Percentiles rank a stretch among this genome's conserved stretches.
Conservation (phyloP, 108 stramenopile species). For the Cylindrotheca closterium region DNA sequence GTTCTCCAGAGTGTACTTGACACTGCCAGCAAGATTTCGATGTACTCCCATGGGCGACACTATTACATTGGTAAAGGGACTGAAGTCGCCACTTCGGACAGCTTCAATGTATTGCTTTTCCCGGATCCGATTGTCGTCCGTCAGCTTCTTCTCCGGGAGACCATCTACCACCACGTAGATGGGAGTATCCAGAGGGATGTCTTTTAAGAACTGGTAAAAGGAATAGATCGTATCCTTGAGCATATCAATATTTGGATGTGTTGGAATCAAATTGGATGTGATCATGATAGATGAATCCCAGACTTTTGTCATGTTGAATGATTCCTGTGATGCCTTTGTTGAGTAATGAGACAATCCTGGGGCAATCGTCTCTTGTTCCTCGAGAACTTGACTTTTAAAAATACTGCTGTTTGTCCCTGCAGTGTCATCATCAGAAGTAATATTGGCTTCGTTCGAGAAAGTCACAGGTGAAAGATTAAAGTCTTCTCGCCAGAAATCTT, state of each 20-base stretch:
- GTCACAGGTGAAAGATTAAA: too few relatives aligned
- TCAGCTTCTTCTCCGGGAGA: not conserved
- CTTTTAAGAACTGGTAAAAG: not conserved
- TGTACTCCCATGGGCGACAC: not conserved
- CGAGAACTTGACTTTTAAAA: too few relatives aligned
- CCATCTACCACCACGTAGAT: conserved; percentile 11
- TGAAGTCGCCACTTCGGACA: not conserved
- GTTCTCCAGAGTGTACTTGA: not conserved
- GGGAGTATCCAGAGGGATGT: not conserved
- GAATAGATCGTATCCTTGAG: conserved; percentile 8
- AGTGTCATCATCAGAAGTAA: too few relatives aligned
- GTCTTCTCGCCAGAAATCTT: too few relatives aligned
- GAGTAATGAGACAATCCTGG: too few relatives aligned
- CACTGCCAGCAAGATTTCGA: conserved; percentile 9
- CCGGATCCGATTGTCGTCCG: not conserved
- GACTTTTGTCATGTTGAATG: too few relatives aligned
- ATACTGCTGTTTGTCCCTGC: too few relatives aligned
- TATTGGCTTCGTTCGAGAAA: too few relatives aligned
- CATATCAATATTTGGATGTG: conserved; percentile 5
- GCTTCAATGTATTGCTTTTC: not conserved
- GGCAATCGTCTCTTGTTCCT: too few relatives aligned
- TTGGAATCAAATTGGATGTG: conserved; percentile 14
- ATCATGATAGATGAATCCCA: conserved; percentile 3
- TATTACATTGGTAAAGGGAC: conserved; percentile 9
- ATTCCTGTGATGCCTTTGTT: too few relatives aligned